Evolutionary conservation across 495 filamentous ascomycete species (phyloP).

Genomic region (Penicillium paradoxum): DNA sequence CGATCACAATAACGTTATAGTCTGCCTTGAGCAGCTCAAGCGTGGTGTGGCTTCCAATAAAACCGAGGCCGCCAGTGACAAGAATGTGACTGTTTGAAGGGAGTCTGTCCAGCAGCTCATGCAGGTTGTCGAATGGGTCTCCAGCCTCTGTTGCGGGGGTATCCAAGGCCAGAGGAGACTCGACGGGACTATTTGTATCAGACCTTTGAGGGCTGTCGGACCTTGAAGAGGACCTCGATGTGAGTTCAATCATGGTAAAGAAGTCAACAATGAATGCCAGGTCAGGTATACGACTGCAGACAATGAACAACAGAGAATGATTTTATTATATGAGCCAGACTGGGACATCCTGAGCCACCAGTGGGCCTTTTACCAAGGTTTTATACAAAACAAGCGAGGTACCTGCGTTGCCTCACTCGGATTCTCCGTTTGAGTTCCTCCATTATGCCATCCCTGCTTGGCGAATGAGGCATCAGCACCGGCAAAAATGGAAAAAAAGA

Average conservation of each 20-base stretch:
- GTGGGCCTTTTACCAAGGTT: slow-evolving; percentile 10
- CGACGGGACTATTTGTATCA: slow-evolving; percentile 30
- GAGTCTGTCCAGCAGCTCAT: slow-evolving; percentile 32
- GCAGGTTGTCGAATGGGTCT: slow-evolving; percentile 37
- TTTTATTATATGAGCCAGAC: slow-evolving; percentile 4
- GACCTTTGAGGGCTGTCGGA: slow-evolving; percentile 34
- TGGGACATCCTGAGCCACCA: background rate
- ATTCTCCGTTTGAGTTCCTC: slow-evolving; percentile 13
- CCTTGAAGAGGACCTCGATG: slow-evolving; percentile 11
- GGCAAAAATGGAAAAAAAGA: slow-evolving; percentile 19
- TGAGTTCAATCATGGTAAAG: background rate
- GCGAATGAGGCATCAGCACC: slow-evolving; percentile 15
- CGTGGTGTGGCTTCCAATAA: slow-evolving; percentile 61
- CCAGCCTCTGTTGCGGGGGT: slow-evolving; percentile 41
- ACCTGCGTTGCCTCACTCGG: slow-evolving; percentile 12
- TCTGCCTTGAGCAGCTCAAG: slow-evolving; percentile 57
- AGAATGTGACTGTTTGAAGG: slow-evolving; percentile 44
- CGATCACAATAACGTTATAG: slow-evolving; percentile 60
- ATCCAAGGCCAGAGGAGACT: slow-evolving; percentile 31
- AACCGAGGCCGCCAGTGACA: slow-evolving; percentile 62
- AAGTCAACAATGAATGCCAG: background rate
- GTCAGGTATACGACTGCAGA: background rate
- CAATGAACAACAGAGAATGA: background rate
- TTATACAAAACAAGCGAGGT: slow-evolving; percentile 17
- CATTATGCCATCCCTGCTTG: slow-evolving; percentile 9